These are phyloP conservation scores for Tetradesmus obliquus DNA, from an alignment of 139 green algal genomes.

Conservation along the genomic window DNA sequence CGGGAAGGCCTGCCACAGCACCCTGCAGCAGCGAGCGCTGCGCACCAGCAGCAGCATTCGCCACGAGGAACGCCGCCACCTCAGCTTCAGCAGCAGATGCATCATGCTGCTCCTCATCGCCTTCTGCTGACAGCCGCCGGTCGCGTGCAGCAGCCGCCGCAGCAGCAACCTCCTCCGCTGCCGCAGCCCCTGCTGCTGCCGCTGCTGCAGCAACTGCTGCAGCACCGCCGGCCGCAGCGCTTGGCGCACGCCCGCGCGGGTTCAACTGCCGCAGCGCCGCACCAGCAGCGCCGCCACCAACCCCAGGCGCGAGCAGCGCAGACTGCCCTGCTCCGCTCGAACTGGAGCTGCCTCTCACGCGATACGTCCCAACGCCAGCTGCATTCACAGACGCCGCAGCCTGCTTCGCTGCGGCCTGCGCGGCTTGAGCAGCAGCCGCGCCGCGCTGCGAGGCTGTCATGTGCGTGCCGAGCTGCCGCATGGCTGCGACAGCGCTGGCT, in stretches of 20 bases:
- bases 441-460: conserved; percentile 1
- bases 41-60: not conserved
- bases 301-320: not conserved
- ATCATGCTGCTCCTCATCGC: not conserved
- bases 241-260: too few species aligned
- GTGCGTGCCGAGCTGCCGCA: conserved; percentile 35
- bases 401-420: conserved; percentile 19
- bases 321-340: not conserved
- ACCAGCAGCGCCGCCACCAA: not conserved
- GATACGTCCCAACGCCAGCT: not conserved
- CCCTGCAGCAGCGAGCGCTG: not conserved
- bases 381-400: conserved; percentile 19
- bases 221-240: not conserved
- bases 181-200: not conserved
- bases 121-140: not conserved
- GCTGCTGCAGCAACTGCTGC: not conserved
- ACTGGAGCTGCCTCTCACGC: not conserved
- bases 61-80: conserved; percentile 8
- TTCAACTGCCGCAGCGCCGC: not conserved
- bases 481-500: conserved; percentile 35
- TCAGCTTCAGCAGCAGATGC: conserved; percentile 11
- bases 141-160: not conserved
- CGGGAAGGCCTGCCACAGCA: not conserved
- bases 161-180: not conserved
- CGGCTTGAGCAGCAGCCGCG: conserved; percentile 14